Base-by-base conservation (phyloP, 2,329 filamentous ascomycete species). In the Cordyceps fumosorosea region DNA sequence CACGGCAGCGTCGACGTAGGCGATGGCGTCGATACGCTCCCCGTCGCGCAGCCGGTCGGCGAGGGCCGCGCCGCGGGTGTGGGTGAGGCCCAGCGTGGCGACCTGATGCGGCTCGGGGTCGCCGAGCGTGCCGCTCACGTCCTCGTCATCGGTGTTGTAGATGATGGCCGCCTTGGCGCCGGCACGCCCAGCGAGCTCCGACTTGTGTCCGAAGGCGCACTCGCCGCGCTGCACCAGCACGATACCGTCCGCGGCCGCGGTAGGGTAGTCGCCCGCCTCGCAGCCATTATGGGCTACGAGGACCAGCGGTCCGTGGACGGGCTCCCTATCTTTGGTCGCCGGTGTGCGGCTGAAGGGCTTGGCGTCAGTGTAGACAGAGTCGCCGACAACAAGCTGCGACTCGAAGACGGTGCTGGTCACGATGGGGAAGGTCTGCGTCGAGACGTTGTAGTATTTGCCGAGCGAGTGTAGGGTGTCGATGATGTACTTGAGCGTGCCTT, bases 181-280 rank as follows among this genome's bases (percentile, higher is more conserved):
- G 1, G 88, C 88, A 55, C 78, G 80, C 48, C 86, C 88, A 6
- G 90, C 89, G 16, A 83, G 76, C 59, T 80, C 81, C 1, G 88
- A 88, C 77, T 95, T 95, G 63, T 80, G 74, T 12, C 86, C 89
- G 67, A 93, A 95, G 8, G 84, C 67, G 70, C 90, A 95, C 1
- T 75, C 79, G 59, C 90, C 90, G 61, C 90, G 86, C 34, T 80
- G 78, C 65, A 95, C 81, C 44, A 95, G 78, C 11, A 88, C 89
- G 63, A 95, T 87, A 63, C 84, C 84, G 56, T 85, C 88, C 11
- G 77, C 72, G 4, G 88, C 75, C 1, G 76, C 73, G 1, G 78
- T 69, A 1, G 89, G 84, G 70, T 85, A 93, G 73, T 93, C 88
- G 2, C 79, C 76, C 5, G 77, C 74, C 18, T 81, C 71, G 71